A percentile compares a stretch with the other conserved stretches of the same genome.
Conservation (phyloP, 345 rosid genomes). For the Toxicodendron radicans region DNA sequence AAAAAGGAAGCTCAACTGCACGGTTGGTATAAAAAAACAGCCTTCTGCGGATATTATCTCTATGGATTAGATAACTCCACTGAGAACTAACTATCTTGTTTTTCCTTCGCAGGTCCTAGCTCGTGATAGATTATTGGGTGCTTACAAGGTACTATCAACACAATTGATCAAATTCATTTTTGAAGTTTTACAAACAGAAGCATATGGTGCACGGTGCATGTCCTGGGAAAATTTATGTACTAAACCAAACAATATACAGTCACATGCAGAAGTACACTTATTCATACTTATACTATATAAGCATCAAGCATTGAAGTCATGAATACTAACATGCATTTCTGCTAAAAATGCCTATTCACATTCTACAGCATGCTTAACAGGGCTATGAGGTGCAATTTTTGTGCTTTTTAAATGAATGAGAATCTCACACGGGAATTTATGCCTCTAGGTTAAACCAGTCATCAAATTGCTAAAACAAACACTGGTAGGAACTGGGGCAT, state of each 20-base stretch:
- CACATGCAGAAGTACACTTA: neutral
- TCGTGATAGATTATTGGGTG: conserved; percentile 87
- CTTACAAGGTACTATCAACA: conserved; percentile 69
- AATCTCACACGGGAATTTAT: conserved; percentile 14
- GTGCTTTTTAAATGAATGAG: neutral
- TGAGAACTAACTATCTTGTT: conserved; percentile 8
- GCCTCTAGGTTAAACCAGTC: conserved; percentile 81
- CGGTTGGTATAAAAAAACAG: neutral
- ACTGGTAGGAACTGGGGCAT: conserved; percentile 74
- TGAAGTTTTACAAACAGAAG: neutral
- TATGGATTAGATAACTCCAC: neutral
- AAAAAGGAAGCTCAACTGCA: conserved; percentile 3
- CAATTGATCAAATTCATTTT: neutral
- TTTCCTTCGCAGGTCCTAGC: conserved; percentile 69
- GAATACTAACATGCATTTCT: neutral
- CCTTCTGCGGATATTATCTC: neutral
- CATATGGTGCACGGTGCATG: conserved; percentile 4
- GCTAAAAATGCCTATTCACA: neutral
- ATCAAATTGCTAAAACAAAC: conserved; percentile 86
- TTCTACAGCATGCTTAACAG: neutral
- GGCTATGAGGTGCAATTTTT: neutral
- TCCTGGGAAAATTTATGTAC: neutral
- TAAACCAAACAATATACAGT: conserved; percentile 3
- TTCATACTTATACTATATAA: too few species aligned
- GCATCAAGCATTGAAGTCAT: conserved; percentile 14